Percentiles rank a stretch among this genome's conserved stretches.
Conservation (phyloP, 768 basidiomycete species). For the Lactarius trivialis region DNA sequence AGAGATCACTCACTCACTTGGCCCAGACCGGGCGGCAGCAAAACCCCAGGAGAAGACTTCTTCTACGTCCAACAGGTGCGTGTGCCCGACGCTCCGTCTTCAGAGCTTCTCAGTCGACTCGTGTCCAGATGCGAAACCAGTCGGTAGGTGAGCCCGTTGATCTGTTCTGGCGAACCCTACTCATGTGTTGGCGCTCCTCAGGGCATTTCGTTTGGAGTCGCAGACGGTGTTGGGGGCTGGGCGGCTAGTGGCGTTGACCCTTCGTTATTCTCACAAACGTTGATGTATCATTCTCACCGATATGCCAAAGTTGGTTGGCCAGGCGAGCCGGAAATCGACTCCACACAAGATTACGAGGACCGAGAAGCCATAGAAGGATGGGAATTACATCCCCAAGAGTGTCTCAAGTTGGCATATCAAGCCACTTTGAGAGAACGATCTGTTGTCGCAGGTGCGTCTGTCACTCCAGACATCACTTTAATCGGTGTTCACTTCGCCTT, state of each 20-base stretch:
- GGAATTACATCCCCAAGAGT: slow-evolving; percentile 61
- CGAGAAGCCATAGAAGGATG: slow-evolving; percentile 60
- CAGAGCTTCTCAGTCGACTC: not conserved
- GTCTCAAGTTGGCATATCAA: slow-evolving; percentile 64
- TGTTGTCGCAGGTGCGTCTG: slow-evolving; percentile 31
- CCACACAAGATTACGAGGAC: slow-evolving; percentile 64
- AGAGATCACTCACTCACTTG: slow-evolving; percentile 54
- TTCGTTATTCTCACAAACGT: slow-evolving; percentile 80
- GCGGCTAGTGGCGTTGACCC: slow-evolving; percentile 77
- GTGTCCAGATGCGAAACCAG: slow-evolving; percentile 59
- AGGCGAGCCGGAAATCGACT: slow-evolving; percentile 78
- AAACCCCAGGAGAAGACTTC: slow-evolving; percentile 52
- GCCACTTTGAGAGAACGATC: slow-evolving; percentile 61
- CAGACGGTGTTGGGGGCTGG: slow-evolving; percentile 96
- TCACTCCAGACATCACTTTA: not conserved
- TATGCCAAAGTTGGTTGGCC: slow-evolving; percentile 71
- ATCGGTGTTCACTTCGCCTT: not conserved
- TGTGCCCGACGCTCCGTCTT: slow-evolving; percentile 8
- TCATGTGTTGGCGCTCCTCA: slow-evolving; percentile 28
- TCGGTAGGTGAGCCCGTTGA: slow-evolving; percentile 52
- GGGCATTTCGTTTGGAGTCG: slow-evolving; percentile 78
- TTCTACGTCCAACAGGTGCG: slow-evolving; percentile 66
- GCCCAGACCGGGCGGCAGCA: slow-evolving; percentile 35
- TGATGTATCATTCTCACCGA: slow-evolving; percentile 82
- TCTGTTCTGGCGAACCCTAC: slow-evolving; percentile 7